Percentiles rank a stretch among this genome's conserved stretches.
Conservation (phyloP, 306 rosid species). For the Carpinus fangiana region DNA sequence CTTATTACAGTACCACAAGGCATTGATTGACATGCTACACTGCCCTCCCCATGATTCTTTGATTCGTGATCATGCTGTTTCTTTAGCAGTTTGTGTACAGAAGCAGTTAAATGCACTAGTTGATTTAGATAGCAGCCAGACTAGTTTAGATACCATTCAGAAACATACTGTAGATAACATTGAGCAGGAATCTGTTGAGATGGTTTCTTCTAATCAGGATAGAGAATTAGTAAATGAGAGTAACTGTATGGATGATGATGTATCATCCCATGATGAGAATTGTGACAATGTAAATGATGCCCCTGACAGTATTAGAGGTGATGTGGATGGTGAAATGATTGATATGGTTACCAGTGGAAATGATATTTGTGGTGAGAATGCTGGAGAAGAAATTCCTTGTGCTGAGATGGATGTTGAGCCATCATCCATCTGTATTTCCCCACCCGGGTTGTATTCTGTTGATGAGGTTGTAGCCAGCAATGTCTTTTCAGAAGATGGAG, state of each 20-base stretch:
- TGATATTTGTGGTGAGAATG: conserved; percentile 25
- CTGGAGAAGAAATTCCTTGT: conserved; percentile 38
- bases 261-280: conserved; percentile 27
- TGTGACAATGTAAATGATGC: conserved; percentile 28
- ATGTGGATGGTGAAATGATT: conserved; percentile 17
- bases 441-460: conserved; percentile 47
- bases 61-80: conserved; percentile 75
- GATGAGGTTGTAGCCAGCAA: conserved; percentile 50
- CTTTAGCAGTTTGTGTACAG: conserved; percentile 73
- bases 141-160: conserved; percentile 31
- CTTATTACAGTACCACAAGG: conserved; percentile 65
- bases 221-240: conserved; percentile 21
- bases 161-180: conserved; percentile 21
- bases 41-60: conserved; percentile 87
- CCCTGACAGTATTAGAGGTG: conserved; percentile 20
- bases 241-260: conserved; percentile 11
- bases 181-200: conserved; percentile 24
- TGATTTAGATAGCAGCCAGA: conserved; percentile 38
- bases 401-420: conserved; percentile 67
- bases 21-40: conserved; percentile 54
- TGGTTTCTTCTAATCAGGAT: conserved; percentile 22
- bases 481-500: conserved; percentile 18
- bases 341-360: conserved; percentile 28
- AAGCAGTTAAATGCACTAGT: conserved; percentile 51
- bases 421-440: conserved; percentile 49